phyloP scores from a whole-genome alignment of 768 basidiomycete genomes.

The Suillus lakei region DNA sequence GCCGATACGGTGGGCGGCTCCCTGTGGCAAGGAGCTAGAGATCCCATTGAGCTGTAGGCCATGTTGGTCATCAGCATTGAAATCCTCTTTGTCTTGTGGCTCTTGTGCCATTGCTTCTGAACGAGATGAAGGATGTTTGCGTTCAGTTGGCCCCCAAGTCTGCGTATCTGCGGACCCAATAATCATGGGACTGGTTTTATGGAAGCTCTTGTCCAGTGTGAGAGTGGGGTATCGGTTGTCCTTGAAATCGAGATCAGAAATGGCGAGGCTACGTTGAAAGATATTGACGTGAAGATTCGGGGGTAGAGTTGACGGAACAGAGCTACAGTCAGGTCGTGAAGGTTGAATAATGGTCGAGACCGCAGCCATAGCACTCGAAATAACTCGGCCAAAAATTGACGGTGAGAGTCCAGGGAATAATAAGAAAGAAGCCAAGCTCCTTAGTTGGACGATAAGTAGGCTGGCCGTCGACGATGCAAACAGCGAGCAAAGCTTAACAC shows the following conservation, averaged over 20 bases:
- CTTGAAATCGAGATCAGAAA: conserved; percentile 64
- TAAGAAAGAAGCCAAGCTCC: not conserved
- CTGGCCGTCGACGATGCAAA: not conserved
- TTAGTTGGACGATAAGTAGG: not conserved
- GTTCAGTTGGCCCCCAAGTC: conserved; percentile 25
- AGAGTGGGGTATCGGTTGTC: conserved; percentile 62
- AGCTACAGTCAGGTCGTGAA: conserved; percentile 41
- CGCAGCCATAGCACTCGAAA: conserved; percentile 41
- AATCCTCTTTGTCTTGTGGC: conserved; percentile 23
- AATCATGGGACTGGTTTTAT: conserved; percentile 35
- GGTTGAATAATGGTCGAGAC: conserved; percentile 57
- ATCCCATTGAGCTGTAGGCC: conserved; percentile 44
- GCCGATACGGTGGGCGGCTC: conserved; percentile 48
- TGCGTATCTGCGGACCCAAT: conserved; percentile 31
- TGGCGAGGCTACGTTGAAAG: conserved; percentile 56
- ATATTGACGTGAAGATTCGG: conserved; percentile 42
- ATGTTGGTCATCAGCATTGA: conserved; percentile 25
- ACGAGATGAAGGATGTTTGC: conserved; percentile 16
- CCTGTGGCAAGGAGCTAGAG: conserved; percentile 51
- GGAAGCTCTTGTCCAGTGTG: conserved; percentile 26
- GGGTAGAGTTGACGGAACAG: conserved; percentile 32
- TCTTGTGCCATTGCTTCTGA: conserved; percentile 28
- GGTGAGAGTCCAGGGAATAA: conserved; percentile 3
- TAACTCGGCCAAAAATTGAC: conserved; percentile 12
- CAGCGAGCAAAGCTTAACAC: not conserved